Conservation (phyloP, 371 early-diverging fungal genomes). For the Mucor velutinosus region DNA sequence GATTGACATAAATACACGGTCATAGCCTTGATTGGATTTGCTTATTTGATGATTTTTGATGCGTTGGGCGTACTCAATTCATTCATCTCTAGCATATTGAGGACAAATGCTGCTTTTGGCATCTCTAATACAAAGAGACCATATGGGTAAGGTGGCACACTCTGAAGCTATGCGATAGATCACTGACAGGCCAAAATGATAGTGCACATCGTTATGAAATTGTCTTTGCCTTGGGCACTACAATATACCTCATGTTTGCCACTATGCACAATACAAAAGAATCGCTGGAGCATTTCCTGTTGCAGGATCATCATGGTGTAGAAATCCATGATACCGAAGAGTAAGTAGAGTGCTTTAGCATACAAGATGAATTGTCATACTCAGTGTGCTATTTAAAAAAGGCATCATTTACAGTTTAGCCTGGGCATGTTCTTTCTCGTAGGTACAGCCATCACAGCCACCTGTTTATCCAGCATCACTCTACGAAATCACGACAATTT, state of each 20-base stretch:
- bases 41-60: conserved; percentile 65
- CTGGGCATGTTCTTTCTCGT: conserved; percentile 49
- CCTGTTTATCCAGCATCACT: conserved; percentile 51
- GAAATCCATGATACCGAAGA: conserved; percentile 37
- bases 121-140: conserved; percentile 59
- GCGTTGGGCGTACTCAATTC: conserved; percentile 63
- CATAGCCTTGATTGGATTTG: conserved; percentile 56
- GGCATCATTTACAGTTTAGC: conserved; percentile 11
- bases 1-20: not conserved
- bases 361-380: not conserved
- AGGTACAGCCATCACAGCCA: conserved; percentile 46
- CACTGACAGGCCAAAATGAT: not conserved
- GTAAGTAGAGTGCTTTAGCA: conserved; percentile 14
- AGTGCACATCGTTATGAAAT: conserved; percentile 64
- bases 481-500: conserved; percentile 62
- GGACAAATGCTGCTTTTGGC: conserved; percentile 45
- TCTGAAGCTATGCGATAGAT: not conserved
- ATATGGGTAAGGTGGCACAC: conserved; percentile 48
- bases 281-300: conserved; percentile 61
- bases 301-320: conserved; percentile 45
- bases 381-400: not conserved
- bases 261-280: conserved; percentile 73
- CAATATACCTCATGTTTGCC: conserved; percentile 64
- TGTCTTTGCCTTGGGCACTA: conserved; percentile 60
- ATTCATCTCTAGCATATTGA: conserved; percentile 58